Conservation (phyloP, 306 rosid genomes). For the Notholithocarpus densiflorus region DNA sequence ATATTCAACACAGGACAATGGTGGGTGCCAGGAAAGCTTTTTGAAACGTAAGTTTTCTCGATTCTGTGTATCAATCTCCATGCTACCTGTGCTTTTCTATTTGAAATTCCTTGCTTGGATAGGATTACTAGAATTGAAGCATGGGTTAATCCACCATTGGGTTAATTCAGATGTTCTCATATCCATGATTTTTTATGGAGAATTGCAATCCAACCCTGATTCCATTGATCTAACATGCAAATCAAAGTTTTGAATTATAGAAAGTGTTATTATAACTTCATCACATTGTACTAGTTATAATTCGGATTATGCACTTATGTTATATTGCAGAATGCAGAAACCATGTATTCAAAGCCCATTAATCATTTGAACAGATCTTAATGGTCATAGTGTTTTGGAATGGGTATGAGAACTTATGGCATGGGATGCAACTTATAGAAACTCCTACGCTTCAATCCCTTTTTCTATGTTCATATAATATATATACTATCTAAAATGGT, state of each 20-base stretch:
- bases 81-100: neutral
- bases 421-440: neutral
- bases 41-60: slow-evolving; percentile 55
- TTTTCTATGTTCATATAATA: neutral
- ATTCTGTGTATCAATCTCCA: slow-evolving; percentile 3
- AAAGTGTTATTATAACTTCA: neutral
- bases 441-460: neutral
- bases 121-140: neutral
- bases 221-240: neutral
- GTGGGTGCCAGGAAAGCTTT: slow-evolving; percentile 94
- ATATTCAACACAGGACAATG: slow-evolving; percentile 94
- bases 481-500: neutral
- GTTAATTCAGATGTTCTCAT: neutral
- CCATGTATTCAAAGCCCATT: neutral
- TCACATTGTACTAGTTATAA: neutral
- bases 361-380: neutral
- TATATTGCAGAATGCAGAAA: neutral
- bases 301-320: neutral
- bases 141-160: neutral
- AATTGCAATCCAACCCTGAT: neutral
- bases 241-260: neutral
- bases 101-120: slow-evolving; percentile 9
- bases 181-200: neutral
- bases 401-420: neutral
- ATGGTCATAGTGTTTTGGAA: neutral